Evolutionary conservation across 805 yeast species (phyloP), one percentile per base, ranked within the genome.

Genomic region (Brettanomyces sp.): DNA sequence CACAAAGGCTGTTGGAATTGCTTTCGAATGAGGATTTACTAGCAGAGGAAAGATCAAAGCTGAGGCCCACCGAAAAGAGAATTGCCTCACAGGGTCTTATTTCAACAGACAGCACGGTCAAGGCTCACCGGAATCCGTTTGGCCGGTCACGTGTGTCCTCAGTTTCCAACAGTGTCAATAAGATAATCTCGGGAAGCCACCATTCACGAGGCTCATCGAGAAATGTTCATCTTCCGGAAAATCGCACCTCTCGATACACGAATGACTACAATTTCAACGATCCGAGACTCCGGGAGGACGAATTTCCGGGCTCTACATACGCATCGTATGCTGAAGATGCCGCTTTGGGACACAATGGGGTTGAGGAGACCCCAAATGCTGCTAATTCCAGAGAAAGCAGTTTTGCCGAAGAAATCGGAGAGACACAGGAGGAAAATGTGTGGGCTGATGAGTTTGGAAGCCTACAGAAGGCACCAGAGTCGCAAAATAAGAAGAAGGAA

Each of bases 401-500:
- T 18, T 18, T 18, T 18, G 18, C 18, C 18, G 18, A 33, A 3
- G 39, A 39, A 11, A 28, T 4, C 12, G 39, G 32, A 13, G 32
- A 18, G 4, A 33, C 13, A 3, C 39, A 23, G 24, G 43, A 42
- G 13, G 47, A 45, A 1, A 49, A 52, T n/a, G 46, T 24, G 6
- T 48, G 50, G 4, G 56, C 49, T 23, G 59, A 54, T 28, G 59
- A 55, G 7, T 57, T 57, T 49, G 62, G 60, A 3, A 59, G 52
- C 23, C 56, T 55, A 33, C 22, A 39, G 3, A 21, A 11, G 13
- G 41, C 11, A 13, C 40, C 40, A 14, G 41, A 14, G 11, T 28
- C 41, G 24, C 12, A 45, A n/a, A 28, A 44, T 45, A 21, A 45
- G 35, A 36, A 21, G 45, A 13, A 28, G 32, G 32, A 28, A 9